A percentile compares a stretch with the other conserved stretches of the same genome.
phyloP scores from a whole-genome alignment of 805 yeast species.

The Nakazawaea ambrosiae region DNA sequence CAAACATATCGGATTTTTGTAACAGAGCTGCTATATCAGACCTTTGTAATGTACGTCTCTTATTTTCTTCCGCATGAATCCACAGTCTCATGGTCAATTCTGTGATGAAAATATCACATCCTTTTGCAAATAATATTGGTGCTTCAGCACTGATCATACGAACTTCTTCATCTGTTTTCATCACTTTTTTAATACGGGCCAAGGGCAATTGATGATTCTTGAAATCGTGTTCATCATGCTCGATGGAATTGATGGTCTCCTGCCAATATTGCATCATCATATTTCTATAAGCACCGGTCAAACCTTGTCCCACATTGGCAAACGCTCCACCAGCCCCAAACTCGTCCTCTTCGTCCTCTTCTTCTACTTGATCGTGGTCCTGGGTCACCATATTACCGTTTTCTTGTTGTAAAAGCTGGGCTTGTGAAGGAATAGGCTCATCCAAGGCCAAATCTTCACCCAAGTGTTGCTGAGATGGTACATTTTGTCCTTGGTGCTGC shows the following conservation, averaged over 20 bases:
- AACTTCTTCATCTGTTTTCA: constrained; percentile 97
- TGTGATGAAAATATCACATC: constrained; percentile 95
- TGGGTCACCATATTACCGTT: constrained; percentile 11
- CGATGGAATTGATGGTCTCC: constrained; percentile 85
- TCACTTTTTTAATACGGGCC: constrained; percentile 93
- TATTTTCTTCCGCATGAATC: constrained; percentile 97
- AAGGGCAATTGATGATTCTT: constrained; percentile 91
- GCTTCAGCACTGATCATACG: constrained; percentile 98
- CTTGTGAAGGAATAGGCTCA: neutral
- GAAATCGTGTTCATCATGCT: constrained; percentile 82
- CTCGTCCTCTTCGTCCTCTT: constrained; percentile 24
- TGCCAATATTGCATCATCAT: constrained; percentile 98
- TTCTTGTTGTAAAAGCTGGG: constrained; percentile 11
- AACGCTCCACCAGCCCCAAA: constrained; percentile 30
- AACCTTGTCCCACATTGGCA: constrained; percentile 87
- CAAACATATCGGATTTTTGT: constrained; percentile 95
- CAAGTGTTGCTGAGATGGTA: too few relatives aligned
- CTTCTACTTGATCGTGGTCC: constrained; percentile 30
- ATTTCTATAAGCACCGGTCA: constrained; percentile 73
- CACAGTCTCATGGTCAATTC: constrained; percentile 98
- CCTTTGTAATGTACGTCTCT: constrained; percentile 88
- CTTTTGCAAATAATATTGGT: constrained; percentile 94
- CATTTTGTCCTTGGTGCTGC: too few relatives aligned
- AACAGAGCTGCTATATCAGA: constrained; percentile 94
- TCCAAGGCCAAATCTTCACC: constrained; percentile 20